Base-by-base conservation (phyloP, 305 asterid genomes). In the Fraxinus greggii region DNA sequence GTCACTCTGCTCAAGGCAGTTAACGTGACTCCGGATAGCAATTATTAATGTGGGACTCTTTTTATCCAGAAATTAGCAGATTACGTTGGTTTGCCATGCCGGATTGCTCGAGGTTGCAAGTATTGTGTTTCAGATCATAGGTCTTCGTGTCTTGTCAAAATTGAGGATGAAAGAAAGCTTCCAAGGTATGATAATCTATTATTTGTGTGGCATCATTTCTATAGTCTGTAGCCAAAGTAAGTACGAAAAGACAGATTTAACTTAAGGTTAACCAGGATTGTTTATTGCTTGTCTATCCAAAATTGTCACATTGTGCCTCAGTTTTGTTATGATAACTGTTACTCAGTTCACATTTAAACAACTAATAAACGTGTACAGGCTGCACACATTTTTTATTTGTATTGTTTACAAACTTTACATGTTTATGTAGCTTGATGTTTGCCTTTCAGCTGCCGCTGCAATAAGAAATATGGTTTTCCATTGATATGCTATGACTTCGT, bases 51-150 rank as follows among this genome's bases (percentile, higher is more conserved):
- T 3, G 51, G 21, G 51, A 63, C 74, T 73, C 69, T 85, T 82
- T 81, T 36, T 85, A 40, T 88, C 82, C 97, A 94, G 99, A 94
- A 90, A 88, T 89, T 95, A 88, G 99, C 99, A 33, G 98, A 95
- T 83, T 93, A 92, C 38, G 97, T 95, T 80, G 99, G 99, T 78
- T 89, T 95, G 90, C 99, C 99, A 78, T 95, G 99, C 85, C 93
- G 98, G 87, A 93, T 95, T 73, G 99, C 97, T 83, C 91, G 93
- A 80, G 96, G 99, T 81, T 95, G 99, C 92, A 92, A 91, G 83
- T 94, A 94, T 80, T 95, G 99, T 84, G 90, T 40, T 79, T 94
- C 95, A 56, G 99, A 95, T 82, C 97, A 95, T 82, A 92, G 91
- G 83, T 94, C 99, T 36, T 94, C 99, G 35, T 95, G 99, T 87